Base-by-base conservation (phyloP, 441 rosid genomes). In the Theobroma grandiflorum region DNA sequence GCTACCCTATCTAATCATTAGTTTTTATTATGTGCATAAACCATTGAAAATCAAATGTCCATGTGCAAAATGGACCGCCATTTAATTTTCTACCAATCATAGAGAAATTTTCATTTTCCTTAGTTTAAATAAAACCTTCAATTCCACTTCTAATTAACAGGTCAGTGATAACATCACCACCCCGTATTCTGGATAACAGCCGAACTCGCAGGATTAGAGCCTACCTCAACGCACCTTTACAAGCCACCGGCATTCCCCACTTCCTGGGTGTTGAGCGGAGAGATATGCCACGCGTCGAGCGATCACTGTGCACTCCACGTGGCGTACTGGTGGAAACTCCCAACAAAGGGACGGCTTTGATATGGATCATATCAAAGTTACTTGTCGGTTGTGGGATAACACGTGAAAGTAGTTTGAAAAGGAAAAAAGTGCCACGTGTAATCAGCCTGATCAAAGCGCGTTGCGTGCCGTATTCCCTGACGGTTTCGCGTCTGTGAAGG, bases 381-480 rank as follows among this genome's bases (percentile, higher is more conserved):
- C 78, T 79, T 82, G 91, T 85, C 86, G 84, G 88, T 83, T 49
- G 61, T 43, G 50, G 18, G 9, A 50, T 15, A 37, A 40, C 74
- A 66, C 22, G 73, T 52, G 80, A 47, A 76, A 35, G 63, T 50
- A 2, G 45, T 42, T 77, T 49, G n/a, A 33, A 49, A 61, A 63
- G 20, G 6, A 22, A 20, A n/a, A 22, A 4, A 11, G 7, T 43
- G 79, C 40, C 86, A 81, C 88, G 85, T 82, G 87, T 74, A 50
- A n/a, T 16, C 55, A 35, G 43, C 22, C 11, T 7, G 50, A 45
- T 10, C 2, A 33, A 49, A 49, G 72, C 84, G 77, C 83, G 83
- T 85, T 80, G 82, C 86, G 85, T 87, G 80, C 65, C 88, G 86
- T 86, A 42, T 81, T 86, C 37, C 82, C 31, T 15, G 85, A 70